Evolutionary conservation across 768 basidiomycete genomes (phyloP).

Genomic region (Boletus rufocinnamomeus): DNA sequence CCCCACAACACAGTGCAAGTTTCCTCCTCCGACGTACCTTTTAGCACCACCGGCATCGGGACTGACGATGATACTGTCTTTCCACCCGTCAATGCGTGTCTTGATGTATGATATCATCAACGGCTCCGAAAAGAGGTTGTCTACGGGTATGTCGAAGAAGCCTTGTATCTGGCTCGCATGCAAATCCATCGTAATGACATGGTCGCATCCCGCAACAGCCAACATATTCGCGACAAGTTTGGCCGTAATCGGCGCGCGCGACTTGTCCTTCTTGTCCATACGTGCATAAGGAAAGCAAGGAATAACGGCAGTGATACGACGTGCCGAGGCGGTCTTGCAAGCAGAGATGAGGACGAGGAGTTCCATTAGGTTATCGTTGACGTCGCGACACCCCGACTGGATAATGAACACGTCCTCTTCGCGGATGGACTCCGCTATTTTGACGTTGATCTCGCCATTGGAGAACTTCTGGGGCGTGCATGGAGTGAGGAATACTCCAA

Average conservation of each 20-base stretch:
- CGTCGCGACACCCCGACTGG: slow-evolving; percentile 86
- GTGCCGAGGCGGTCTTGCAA: slow-evolving; percentile 94
- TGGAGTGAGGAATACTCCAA: slow-evolving; percentile 84
- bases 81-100: slow-evolving; percentile 80
- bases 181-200: slow-evolving; percentile 99
- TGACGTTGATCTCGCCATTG: slow-evolving; percentile 94
- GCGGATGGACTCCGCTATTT: slow-evolving; percentile 91
- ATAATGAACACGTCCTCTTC: slow-evolving; percentile 99
- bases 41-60: slow-evolving; percentile 99
- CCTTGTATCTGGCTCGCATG: slow-evolving; percentile 98
- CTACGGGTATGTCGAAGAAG: slow-evolving; percentile 98
- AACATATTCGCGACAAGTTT: slow-evolving; percentile 99
- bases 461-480: slow-evolving; percentile 89
- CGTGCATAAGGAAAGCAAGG: slow-evolving; percentile 97
- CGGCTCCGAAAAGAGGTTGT: slow-evolving; percentile 96
- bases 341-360: slow-evolving; percentile 98
- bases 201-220: slow-evolving; percentile 94
- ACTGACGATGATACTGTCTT: slow-evolving; percentile 88
- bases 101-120: slow-evolving; percentile 94
- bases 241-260: slow-evolving; percentile 93
- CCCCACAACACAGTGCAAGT: background rate
- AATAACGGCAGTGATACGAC: slow-evolving; percentile 95
- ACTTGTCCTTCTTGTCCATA: slow-evolving; percentile 98
- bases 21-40: slow-evolving; percentile 56
- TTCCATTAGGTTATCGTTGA: slow-evolving; percentile 98